These are phyloP conservation scores for Panicum hallii DNA, from an alignment of 202 grass and related monocot genomes.

Conservation along the genomic window DNA sequence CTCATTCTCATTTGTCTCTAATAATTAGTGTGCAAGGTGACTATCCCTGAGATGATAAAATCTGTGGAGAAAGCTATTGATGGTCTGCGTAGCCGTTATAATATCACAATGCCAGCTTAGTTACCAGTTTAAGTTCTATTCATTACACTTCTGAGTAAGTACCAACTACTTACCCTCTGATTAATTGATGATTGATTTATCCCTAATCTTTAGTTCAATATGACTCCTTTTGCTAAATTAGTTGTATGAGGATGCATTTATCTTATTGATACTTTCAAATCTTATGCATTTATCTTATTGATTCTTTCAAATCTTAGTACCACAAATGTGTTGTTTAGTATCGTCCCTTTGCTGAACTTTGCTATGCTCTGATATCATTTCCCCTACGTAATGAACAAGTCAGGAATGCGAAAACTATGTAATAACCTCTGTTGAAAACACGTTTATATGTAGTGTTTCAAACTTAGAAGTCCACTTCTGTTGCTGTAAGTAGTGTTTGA, in stretches of 20 bases:
- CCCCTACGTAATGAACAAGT: slow-evolving; percentile 7
- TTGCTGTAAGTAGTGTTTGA: background rate
- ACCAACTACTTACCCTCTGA: background rate
- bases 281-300: slow-evolving; percentile 1
- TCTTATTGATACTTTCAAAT: background rate
- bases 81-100: slow-evolving; percentile 62
- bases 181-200: slow-evolving; percentile 21
- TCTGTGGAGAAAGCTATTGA: slow-evolving; percentile 81
- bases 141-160: slow-evolving; percentile 48
- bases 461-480: background rate
- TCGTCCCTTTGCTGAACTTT: background rate
- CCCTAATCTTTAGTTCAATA: slow-evolving; percentile 21
- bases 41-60: slow-evolving; percentile 76
- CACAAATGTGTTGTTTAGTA: background rate
- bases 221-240: slow-evolving; percentile 17
- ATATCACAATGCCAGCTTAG: slow-evolving; percentile 62
- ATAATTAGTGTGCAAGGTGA: slow-evolving; percentile 76
- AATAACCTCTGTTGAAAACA: background rate
- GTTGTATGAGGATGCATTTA: background rate
- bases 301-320: slow-evolving; percentile 6
- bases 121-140: slow-evolving; percentile 28
- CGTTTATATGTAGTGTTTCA: background rate
- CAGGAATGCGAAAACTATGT: background rate
- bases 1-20: slow-evolving; percentile 46
- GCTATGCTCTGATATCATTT: slow-evolving; percentile 5